Evolutionary conservation across 805 yeast species (phyloP).

Genomic region (Kuraishia ogatae): DNA sequence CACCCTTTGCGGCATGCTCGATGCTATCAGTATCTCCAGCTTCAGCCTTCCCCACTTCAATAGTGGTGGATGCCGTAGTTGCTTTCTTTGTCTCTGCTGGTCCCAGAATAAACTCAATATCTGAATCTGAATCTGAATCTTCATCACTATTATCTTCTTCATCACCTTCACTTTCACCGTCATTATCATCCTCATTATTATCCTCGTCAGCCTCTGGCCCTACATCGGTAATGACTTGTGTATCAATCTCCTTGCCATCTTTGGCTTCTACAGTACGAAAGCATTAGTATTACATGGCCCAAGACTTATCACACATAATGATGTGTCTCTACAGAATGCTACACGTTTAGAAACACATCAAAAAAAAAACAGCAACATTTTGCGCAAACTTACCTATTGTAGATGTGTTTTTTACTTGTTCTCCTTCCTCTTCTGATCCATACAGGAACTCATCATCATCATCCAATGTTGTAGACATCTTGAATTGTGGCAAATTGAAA

Average conservation of each 20-base stretch:
- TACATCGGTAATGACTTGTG: constrained; percentile 4
- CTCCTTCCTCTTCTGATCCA: constrained; percentile 39
- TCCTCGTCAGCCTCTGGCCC: constrained; percentile 14
- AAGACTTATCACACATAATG: background rate
- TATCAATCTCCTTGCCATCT: constrained; percentile 10
- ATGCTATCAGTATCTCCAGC: constrained; percentile 14
- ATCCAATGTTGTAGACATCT: constrained; percentile 24
- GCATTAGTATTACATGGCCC: constrained; percentile 1
- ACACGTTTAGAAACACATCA: no score
- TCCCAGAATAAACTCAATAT: constrained; percentile 77
- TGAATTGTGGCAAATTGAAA: background rate
- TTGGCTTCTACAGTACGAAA: constrained; percentile 13
- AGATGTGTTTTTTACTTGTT: constrained; percentile 11
- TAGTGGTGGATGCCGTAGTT: constrained; percentile 8
- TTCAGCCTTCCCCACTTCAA: constrained; percentile 4
- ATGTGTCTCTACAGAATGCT: no score
- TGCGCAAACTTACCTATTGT: constrained; percentile 13
- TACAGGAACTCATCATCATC: constrained; percentile 67
- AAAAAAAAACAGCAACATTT: no score
- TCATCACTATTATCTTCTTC: constrained; percentile 33
- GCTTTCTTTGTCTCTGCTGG: constrained; percentile 12
- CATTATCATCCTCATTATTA: constrained; percentile 10
- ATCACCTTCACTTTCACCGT: constrained; percentile 28
- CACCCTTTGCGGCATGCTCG: constrained; percentile 18
- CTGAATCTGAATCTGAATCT: constrained; percentile 36